Percentiles rank a stretch among this genome's conserved stretches.
Evolutionary conservation across 2,329 filamentous ascomycete genomes (phyloP).

Genomic region (Juglanconis sp.): DNA sequence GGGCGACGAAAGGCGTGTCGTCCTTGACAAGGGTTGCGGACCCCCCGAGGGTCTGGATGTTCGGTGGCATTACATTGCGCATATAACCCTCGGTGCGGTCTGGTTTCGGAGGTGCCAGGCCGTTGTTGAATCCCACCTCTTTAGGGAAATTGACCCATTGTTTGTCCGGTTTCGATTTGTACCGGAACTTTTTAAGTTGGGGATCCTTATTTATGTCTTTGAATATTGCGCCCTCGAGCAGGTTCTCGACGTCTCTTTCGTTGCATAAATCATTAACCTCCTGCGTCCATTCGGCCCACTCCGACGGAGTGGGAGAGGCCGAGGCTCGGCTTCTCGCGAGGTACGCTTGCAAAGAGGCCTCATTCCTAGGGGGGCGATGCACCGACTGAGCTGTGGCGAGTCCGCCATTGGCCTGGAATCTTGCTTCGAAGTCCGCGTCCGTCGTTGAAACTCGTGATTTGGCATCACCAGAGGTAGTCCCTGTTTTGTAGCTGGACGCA

Average conservation of each 20-base stretch:
- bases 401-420: background rate
- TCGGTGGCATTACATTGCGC: constrained; percentile 2
- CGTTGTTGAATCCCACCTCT: constrained; percentile 26
- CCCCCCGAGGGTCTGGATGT: constrained; percentile 14
- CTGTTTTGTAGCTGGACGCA: background rate
- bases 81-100: constrained; percentile 27
- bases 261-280: background rate
- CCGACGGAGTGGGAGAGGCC: background rate
- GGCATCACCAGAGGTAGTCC: background rate
- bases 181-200: background rate
- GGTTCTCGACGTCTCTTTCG: background rate
- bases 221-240: background rate
- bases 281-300: too few species aligned
- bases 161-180: background rate
- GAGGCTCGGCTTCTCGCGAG: background rate
- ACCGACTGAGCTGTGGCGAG: background rate
- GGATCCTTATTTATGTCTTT: background rate
- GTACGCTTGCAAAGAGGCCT: background rate
- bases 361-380: background rate
- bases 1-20: constrained; percentile 20
- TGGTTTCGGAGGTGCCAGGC: constrained; percentile 25
- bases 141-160: constrained; percentile 19
- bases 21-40: constrained; percentile 23
- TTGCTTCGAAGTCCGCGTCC: background rate
- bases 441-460: background rate